These are phyloP conservation scores for Calonectria montana DNA, from an alignment of 2,329 filamentous ascomycete species.

Conservation along the genomic window DNA sequence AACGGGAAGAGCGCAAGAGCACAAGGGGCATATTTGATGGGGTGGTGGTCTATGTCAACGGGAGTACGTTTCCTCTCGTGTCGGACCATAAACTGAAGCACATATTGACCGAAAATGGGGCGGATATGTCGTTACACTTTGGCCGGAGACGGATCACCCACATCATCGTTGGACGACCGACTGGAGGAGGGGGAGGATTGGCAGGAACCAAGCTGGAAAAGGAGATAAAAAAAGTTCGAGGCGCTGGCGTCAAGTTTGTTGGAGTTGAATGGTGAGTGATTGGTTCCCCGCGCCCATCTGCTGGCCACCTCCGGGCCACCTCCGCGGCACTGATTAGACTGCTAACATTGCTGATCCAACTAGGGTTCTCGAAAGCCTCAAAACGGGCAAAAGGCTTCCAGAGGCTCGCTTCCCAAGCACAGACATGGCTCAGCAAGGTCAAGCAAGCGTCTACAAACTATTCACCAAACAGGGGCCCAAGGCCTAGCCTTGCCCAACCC, in stretches of 20 bases:
- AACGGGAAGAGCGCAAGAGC: conserved; percentile 50
- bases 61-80: conserved; percentile 82
- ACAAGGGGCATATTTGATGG: conserved; percentile 71
- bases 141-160: conserved; percentile 83
- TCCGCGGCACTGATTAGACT: neutral
- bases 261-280: conserved; percentile 77
- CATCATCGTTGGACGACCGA: conserved; percentile 79
- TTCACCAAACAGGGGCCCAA: conserved; percentile 42
- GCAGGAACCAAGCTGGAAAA: conserved; percentile 83
- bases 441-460: conserved; percentile 72
- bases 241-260: conserved; percentile 81
- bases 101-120: conserved; percentile 80
- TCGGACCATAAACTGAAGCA: conserved; percentile 90
- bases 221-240: conserved; percentile 76
- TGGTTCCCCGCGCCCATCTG: neutral
- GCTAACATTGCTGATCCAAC: neutral
- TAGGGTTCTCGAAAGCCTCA: conserved; percentile 87
- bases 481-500: neutral
- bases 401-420: conserved; percentile 78
- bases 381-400: conserved; percentile 76
- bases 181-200: conserved; percentile 71
- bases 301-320: neutral
- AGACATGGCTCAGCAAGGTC: conserved; percentile 70
- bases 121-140: conserved; percentile 75
- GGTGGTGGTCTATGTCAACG: conserved; percentile 86